These are phyloP conservation scores for Postia placenta DNA, from an alignment of 768 basidiomycete genomes.

Conservation along the genomic window DNA sequence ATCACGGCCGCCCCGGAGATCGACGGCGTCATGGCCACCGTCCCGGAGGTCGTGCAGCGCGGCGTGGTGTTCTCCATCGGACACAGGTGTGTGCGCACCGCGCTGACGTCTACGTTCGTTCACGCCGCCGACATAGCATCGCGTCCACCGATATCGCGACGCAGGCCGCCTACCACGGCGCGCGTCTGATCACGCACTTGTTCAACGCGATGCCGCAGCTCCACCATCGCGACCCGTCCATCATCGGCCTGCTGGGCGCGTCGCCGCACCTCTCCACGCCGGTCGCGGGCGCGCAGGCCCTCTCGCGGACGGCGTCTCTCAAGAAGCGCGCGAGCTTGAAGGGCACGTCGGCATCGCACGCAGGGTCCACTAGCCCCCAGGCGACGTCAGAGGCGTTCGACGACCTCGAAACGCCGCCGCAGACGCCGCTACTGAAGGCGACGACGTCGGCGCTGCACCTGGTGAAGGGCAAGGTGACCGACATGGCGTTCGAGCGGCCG, in stretches of 20 bases:
- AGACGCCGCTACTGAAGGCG: conserved; percentile 33
- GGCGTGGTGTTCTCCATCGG: conserved; percentile 84
- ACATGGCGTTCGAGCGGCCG: conserved; percentile 53
- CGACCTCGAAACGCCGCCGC: conserved; percentile 50
- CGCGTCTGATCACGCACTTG: conserved; percentile 84
- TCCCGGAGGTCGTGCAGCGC: conserved; percentile 50
- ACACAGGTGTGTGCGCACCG: conserved; percentile 65
- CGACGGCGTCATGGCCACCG: conserved; percentile 69
- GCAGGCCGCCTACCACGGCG: conserved; percentile 63
- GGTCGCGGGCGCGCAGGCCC: conserved; percentile 3
- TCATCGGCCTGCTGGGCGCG: conserved; percentile 82
- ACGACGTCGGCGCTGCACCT: conserved; percentile 28
- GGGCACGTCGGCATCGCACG: conserved; percentile 4
- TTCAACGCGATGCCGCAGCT: conserved; percentile 93
- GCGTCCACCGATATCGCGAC: conserved; percentile 72
- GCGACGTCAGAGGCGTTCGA: conserved; percentile 56
- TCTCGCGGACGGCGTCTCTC: conserved; percentile 14
- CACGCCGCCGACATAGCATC: conserved; percentile 48
- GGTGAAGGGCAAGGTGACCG: conserved; percentile 43
- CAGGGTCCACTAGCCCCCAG: conserved; percentile 16
- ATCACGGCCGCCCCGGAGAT: conserved; percentile 88
- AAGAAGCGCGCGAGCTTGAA: conserved; percentile 9
- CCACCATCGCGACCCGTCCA: conserved; percentile 87
- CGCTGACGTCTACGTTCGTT: no score
- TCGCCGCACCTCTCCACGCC: conserved; percentile 52